A percentile compares a stretch with the other conserved stretches of the same genome.
These are phyloP conservation scores for Tricholoma terreum DNA, from an alignment of 768 basidiomycete species.

Conservation along the genomic window DNA sequence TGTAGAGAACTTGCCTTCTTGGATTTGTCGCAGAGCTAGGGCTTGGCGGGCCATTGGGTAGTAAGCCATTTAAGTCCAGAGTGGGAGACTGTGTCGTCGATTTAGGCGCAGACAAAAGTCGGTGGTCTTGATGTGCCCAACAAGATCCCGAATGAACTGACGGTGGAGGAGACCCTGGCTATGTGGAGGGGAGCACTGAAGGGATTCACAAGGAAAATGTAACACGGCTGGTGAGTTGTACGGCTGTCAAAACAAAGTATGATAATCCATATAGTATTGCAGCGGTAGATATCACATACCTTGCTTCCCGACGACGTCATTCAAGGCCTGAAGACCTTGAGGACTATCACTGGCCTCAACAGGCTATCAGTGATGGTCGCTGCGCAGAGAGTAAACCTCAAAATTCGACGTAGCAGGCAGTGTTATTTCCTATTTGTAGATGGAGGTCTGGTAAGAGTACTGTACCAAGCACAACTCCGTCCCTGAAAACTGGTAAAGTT, in stretches of 20 bases:
- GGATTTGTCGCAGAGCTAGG: too few relatives aligned
- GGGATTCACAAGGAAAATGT: conserved; percentile 63
- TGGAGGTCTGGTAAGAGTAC: conserved; percentile 58
- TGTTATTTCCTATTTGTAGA: conserved; percentile 59
- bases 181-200: conserved; percentile 61
- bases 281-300: conserved; percentile 27
- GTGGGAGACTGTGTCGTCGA: conserved; percentile 53
- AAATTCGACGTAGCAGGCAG: conserved; percentile 51
- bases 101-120: conserved; percentile 53
- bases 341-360: conserved; percentile 57
- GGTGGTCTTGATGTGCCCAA: conserved; percentile 54
- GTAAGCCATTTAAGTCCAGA: conserved; percentile 42
- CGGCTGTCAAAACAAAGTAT: conserved; percentile 39
- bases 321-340: conserved; percentile 58
- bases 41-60: too few relatives aligned
- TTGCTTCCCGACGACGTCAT: conserved; percentile 63
- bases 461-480: conserved; percentile 54
- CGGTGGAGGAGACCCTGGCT: conserved; percentile 56
- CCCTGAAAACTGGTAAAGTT: conserved; percentile 58
- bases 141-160: conserved; percentile 56
- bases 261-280: background rate
- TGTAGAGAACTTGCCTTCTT: too few relatives aligned
- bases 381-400: conserved; percentile 29
- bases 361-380: conserved; percentile 4
- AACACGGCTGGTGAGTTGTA: conserved; percentile 54